A percentile compares a stretch with the other conserved stretches of the same genome.
phyloP scores from a whole-genome alignment of 139 green algal species.

The Parachlorella kessleri region DNA sequence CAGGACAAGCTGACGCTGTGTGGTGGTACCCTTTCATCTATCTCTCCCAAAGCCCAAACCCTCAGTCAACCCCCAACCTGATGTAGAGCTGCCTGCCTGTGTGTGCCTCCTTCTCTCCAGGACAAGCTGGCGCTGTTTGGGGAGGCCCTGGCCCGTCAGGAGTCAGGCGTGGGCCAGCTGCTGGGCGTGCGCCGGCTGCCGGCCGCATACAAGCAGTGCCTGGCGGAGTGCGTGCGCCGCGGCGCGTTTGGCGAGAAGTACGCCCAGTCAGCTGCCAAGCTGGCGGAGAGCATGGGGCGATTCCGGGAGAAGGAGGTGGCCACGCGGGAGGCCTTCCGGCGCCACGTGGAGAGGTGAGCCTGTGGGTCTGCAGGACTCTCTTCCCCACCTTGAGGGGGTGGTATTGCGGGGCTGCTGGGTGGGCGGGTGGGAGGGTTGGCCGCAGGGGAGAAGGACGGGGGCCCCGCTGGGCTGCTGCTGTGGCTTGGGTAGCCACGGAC shows the following conservation, averaged over 20 bases:
- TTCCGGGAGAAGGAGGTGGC: constrained; percentile 72
- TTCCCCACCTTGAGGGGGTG: too few species aligned
- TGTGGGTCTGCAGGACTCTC: too few species aligned
- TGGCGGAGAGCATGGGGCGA: constrained; percentile 79
- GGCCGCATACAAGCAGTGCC: constrained; percentile 75
- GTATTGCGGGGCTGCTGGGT: too few species aligned
- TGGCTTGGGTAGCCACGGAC: too few species aligned
- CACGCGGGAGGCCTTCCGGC: constrained; percentile 60
- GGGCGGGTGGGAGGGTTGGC: too few species aligned
- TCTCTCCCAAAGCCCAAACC: too few species aligned
- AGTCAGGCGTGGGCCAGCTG: constrained; percentile 41
- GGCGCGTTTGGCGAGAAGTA: constrained; percentile 57
- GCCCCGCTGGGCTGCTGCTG: too few species aligned
- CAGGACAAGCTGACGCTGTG: constrained; percentile 79
- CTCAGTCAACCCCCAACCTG: too few species aligned
- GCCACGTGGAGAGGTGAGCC: constrained; percentile 50
- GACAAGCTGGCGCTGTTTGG: constrained; percentile 77
- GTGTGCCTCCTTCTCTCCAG: too few species aligned
- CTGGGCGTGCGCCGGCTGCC: constrained; percentile 61
- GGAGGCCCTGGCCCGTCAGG: constrained; percentile 29
- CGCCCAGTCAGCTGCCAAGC: constrained; percentile 54
- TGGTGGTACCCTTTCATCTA: constrained; percentile 35
- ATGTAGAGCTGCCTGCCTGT: too few species aligned
- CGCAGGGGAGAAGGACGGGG: too few species aligned
- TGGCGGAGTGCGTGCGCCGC: constrained; percentile 84